A percentile compares a stretch with the other conserved stretches of the same genome.
Conservation (phyloP, 2,329 filamentous ascomycete genomes). For the Verticillium longisporum region DNA sequence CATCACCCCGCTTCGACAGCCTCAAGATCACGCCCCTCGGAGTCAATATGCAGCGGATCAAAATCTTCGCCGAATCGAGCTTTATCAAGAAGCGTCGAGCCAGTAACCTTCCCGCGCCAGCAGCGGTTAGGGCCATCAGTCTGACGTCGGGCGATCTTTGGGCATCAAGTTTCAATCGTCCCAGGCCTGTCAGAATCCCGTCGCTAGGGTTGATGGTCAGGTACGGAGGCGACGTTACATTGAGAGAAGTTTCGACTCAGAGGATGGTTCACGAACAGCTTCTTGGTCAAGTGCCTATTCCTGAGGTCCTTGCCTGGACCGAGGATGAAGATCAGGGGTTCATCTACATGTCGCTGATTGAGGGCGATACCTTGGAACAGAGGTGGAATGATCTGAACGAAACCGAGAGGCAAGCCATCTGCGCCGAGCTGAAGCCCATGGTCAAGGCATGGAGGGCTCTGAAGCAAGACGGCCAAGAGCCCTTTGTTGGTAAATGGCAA, state of each 20-base stretch:
- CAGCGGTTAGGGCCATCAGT: constrained; percentile 20
- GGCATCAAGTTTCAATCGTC: constrained; percentile 15
- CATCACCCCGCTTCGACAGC: no score
- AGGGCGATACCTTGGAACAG: not conserved
- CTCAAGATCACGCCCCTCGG: no score
- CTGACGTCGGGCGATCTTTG: constrained; percentile 8
- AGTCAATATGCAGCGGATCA: not conserved
- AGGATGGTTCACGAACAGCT: constrained; percentile 17
- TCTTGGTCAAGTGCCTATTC: constrained; percentile 8
- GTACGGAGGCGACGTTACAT: constrained; percentile 22
- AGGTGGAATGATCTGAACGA: not conserved
- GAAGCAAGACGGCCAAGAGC: not conserved
- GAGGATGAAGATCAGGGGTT: not conserved
- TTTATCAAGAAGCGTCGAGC: constrained; percentile 16
- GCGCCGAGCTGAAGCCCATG: constrained; percentile 18
- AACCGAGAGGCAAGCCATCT: constrained; percentile 14
- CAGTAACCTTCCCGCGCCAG: constrained; percentile 18
- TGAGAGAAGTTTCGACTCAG: constrained; percentile 21
- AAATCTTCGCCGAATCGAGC: constrained; percentile 4
- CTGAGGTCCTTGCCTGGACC: not conserved
- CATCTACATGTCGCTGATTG: not conserved
- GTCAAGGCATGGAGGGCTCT: not conserved
- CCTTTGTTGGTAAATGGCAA: not conserved
- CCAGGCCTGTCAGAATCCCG: constrained; percentile 22
- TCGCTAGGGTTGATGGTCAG: constrained; percentile 25